Conservation (phyloP, 2,329 filamentous ascomycete genomes). For the Fusarium staphyleae region DNA sequence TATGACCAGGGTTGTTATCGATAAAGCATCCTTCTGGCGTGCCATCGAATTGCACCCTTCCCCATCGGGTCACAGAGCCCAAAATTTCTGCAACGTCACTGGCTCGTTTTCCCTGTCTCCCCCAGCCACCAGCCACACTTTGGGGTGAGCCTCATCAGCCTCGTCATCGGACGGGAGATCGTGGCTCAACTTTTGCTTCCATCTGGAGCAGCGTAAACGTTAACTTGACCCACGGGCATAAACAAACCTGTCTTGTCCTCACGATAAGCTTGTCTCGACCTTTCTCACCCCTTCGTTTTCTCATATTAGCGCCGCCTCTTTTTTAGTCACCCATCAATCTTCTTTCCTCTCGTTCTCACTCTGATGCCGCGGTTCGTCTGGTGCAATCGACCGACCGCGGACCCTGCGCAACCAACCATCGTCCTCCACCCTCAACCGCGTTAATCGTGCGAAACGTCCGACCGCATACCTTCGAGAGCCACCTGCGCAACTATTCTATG, state of each 20-base stretch:
- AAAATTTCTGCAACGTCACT: constrained; percentile 10
- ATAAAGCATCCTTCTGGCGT: constrained; percentile 23
- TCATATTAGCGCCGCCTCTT: background rate
- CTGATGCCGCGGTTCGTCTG: constrained; percentile 38
- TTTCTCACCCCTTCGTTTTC: background rate
- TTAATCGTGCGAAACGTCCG: constrained; percentile 18
- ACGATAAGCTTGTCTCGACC: background rate
- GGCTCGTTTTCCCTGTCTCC: constrained; percentile 2
- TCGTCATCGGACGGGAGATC: constrained; percentile 34
- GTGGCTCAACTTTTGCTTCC: background rate
- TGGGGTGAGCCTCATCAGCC: constrained; percentile 38
- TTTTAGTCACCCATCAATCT: background rate
- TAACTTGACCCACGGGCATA: no score
- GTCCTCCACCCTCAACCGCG: constrained; percentile 37
- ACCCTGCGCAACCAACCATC: constrained; percentile 37
- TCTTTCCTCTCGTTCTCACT: constrained; percentile 6
- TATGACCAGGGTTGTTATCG: background rate
- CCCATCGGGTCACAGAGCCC: background rate
- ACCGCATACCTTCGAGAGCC: constrained; percentile 3
- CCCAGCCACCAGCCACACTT: constrained; percentile 34
- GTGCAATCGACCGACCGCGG: constrained; percentile 38
- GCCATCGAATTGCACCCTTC: constrained; percentile 13
- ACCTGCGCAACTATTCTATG: constrained; percentile 16
- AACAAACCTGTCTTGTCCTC: no score
- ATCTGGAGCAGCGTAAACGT: background rate